Base-by-base conservation (phyloP, 78 protist genomes). In the Speleostelium caveatum region DNA sequence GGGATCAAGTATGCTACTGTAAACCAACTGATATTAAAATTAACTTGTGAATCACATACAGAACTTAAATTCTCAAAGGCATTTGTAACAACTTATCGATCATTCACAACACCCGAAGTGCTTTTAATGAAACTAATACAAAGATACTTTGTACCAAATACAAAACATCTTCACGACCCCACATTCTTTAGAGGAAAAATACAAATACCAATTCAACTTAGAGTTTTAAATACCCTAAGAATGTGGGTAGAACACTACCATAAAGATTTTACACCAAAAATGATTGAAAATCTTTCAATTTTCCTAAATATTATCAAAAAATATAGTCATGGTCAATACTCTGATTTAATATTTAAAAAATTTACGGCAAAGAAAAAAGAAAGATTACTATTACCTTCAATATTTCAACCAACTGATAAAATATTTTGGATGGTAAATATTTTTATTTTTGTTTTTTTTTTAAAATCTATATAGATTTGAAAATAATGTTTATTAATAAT, bases 371-470 rank as follows among this genome's bases (percentile, higher is more conserved):
- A 63, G 42, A 35, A 28, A 30, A 28, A 19, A 8, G 63, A 45
- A 2, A 51, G 45, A 36, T 26, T 42, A 8, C 22, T 26, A 12
- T 2, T 8, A 24, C 63, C 41, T 12, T 30, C 61, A 28, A 7
- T 21, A 22, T 26, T 22, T 17, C 39, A n/a, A 49, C 87, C 75
- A 35, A 63, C 36, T 35, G 55, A 63, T 28, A 63, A 78, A 61
- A 66, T 78, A 33, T 78, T 76, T 61, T 76, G 86, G 86, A 76
- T 35, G 74, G n/a, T n/a, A n/a, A n/a, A n/a, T n/a, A n/a, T n/a
- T n/a, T n/a, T n/a, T n/a, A n/a, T n/a, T n/a, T n/a, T n/a, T n/a
- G n/a, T n/a, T n/a, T n/a, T n/a, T n/a, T n/a, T n/a, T n/a, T n/a
- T n/a, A n/a, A n/a, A n/a, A n/a, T n/a, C n/a, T n/a, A n/a, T n/a